phyloP scores from a whole-genome alignment of 257 asterid species.

The Fraxinus pennsylvanica region DNA sequence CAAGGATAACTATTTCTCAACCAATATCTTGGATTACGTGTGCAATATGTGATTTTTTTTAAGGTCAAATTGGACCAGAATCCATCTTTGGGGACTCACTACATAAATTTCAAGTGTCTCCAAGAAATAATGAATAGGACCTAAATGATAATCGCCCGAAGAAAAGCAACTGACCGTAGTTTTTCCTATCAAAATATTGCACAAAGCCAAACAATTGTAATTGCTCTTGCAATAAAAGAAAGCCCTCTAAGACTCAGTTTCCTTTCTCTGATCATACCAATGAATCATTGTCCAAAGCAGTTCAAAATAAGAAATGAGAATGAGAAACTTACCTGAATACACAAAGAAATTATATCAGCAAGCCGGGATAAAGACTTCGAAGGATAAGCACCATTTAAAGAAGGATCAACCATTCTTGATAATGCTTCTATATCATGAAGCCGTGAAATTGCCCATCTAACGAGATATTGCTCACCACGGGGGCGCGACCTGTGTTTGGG shows the following conservation, averaged over 20 bases:
- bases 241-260: too few relatives aligned
- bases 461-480: constrained; percentile 77
- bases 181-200: not conserved
- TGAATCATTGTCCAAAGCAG: not conserved
- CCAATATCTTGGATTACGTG: not conserved
- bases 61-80: not conserved
- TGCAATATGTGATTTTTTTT: too few relatives aligned
- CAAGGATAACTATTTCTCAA: not conserved
- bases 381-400: constrained; percentile 70
- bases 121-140: not conserved
- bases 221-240: too few relatives aligned
- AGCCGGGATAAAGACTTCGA: constrained; percentile 80
- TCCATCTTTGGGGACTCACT: not conserved
- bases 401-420: constrained; percentile 89
- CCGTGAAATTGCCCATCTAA: constrained; percentile 80
- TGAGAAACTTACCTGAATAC: constrained; percentile 65
- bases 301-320: not conserved
- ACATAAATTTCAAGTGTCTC: not conserved
- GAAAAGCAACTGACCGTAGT: not conserved
- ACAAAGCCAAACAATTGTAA: too few relatives aligned
- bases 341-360: constrained; percentile 84
- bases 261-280: too few relatives aligned
- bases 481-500: constrained; percentile 56
- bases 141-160: not conserved
- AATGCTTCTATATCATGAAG: constrained; percentile 84